A percentile compares a stretch with the other conserved stretches of the same genome.
phyloP scores from a whole-genome alignment of 2,329 filamentous ascomycete genomes.

The Pyrenochaeta sp. region DNA sequence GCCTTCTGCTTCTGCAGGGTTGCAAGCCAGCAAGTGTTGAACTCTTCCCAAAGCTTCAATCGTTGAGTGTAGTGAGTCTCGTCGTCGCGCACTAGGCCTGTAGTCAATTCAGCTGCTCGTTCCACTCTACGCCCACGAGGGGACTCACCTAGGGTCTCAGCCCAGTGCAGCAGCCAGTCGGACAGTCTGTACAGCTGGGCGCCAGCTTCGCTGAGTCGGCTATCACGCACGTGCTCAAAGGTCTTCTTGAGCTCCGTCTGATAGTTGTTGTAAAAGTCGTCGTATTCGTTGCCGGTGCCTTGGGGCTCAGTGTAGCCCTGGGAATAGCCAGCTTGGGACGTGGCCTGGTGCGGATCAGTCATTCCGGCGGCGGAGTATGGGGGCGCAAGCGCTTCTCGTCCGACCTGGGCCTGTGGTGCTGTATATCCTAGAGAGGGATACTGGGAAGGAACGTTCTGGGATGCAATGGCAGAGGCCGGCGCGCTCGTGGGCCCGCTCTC shows the following conservation, averaged over 20 bases:
- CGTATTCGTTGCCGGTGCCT: slow-evolving; percentile 60
- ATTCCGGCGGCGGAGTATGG: slow-evolving; percentile 61
- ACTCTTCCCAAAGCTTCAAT: slow-evolving; percentile 88
- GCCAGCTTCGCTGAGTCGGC: slow-evolving; percentile 67
- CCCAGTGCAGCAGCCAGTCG: slow-evolving; percentile 72
- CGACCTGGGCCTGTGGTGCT: slow-evolving; percentile 68
- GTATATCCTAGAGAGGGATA: slow-evolving; percentile 65
- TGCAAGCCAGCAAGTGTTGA: slow-evolving; percentile 91
- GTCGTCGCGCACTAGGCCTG: slow-evolving; percentile 87
- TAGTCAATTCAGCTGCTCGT: slow-evolving; percentile 54
- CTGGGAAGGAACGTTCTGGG: slow-evolving; percentile 72
- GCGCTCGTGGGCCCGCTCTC: slow-evolving; percentile 67
- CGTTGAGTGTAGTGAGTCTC: slow-evolving; percentile 77
- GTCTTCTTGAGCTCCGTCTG: slow-evolving; percentile 66
- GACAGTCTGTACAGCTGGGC: slow-evolving; percentile 68
- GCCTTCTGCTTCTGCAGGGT: slow-evolving; percentile 86
- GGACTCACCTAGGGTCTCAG: slow-evolving; percentile 70
- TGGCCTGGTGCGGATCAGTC: slow-evolving; percentile 58
- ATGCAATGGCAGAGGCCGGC: slow-evolving; percentile 65
- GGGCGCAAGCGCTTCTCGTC: slow-evolving; percentile 59
- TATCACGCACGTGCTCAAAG: slow-evolving; percentile 74
- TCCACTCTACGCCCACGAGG: slow-evolving; percentile 22
- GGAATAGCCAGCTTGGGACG: slow-evolving; percentile 50
- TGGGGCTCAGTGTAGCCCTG: slow-evolving; percentile 47
- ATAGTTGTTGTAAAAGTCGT: slow-evolving; percentile 74